phyloP scores from a whole-genome alignment of 306 rosid genomes.

The Begonia fuchsioides region DNA sequence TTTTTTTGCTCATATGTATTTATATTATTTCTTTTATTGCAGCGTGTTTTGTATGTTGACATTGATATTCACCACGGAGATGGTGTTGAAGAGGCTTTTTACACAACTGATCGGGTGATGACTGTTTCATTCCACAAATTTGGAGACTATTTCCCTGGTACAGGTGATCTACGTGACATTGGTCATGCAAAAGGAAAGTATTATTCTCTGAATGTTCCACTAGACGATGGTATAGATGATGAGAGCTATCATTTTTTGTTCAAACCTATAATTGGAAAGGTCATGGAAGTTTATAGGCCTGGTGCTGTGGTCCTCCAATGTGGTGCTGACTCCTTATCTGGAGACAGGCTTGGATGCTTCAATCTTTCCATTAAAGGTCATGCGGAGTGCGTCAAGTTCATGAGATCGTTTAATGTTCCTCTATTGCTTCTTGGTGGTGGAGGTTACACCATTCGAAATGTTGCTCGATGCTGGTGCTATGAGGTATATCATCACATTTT shows the following conservation, averaged over 20 bases:
- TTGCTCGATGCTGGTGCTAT: conserved; percentile 91
- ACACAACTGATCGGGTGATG: conserved; percentile 83
- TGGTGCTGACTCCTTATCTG: conserved; percentile 83
- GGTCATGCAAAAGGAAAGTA: conserved; percentile 74
- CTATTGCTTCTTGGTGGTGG: conserved; percentile 76
- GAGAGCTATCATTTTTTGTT: conserved; percentile 84
- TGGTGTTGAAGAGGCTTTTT: conserved; percentile 87
- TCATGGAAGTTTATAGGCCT: conserved; percentile 74
- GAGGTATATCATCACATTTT: conserved; percentile 33
- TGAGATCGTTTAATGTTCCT: conserved; percentile 88
- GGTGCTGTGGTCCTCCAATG: conserved; percentile 93
- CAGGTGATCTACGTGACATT: conserved; percentile 68
- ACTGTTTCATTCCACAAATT: conserved; percentile 85
- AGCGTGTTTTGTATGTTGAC: conserved; percentile 85
- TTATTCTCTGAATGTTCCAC: conserved; percentile 80
- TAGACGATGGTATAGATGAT: conserved; percentile 85
- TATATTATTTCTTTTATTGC: conserved; percentile 13
- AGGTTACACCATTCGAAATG: conserved; percentile 81
- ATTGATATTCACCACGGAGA: conserved; percentile 89
- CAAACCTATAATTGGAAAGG: conserved; percentile 73
- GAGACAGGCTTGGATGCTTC: conserved; percentile 82
- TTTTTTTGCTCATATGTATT: neutral
- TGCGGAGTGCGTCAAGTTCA: conserved; percentile 75
- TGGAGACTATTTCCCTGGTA: conserved; percentile 85
- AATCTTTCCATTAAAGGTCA: conserved; percentile 84